Conservation (phyloP, 805 yeast species). For the Starmerella khaoyaiensis region DNA sequence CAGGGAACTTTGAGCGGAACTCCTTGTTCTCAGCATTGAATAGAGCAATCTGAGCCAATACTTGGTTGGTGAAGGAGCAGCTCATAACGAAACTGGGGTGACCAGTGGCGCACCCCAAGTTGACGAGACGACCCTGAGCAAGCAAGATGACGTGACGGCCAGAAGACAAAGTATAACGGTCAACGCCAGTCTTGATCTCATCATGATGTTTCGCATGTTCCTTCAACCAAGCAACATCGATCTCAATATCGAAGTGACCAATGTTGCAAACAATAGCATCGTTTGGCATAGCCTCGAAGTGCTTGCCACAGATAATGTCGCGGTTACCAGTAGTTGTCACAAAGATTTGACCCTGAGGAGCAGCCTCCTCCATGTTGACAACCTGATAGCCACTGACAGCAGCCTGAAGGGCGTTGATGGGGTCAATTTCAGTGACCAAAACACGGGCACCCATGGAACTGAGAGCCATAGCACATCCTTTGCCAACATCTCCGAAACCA, state of each 20-base stretch:
- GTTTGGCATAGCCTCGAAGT: constrained; percentile 90
- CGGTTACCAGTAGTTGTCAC: constrained; percentile 99
- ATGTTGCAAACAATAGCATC: constrained; percentile 99
- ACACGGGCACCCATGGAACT: constrained; percentile 99
- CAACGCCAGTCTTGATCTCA: constrained; percentile 98
- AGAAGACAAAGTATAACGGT: constrained; percentile 77
- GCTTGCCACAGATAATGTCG: constrained; percentile 84
- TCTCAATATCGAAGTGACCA: constrained; percentile 98
- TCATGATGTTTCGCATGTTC: constrained; percentile 84
- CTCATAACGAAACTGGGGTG: constrained; percentile 99
- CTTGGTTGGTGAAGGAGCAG: constrained; percentile 99
- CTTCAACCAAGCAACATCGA: constrained; percentile 98
- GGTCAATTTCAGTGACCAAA: constrained; percentile 92
- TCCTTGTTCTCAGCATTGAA: constrained; percentile 73
- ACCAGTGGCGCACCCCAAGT: constrained; percentile 99
- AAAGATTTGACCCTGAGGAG: constrained; percentile 85
- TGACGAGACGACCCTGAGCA: constrained; percentile 98
- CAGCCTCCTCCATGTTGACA: constrained; percentile 87
- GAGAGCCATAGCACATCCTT: constrained; percentile 98
- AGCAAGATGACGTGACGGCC: constrained; percentile 92
- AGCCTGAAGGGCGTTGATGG: constrained; percentile 98
- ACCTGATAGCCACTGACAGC: constrained; percentile 99
- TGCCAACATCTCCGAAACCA: constrained; percentile 99
- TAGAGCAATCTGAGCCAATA: constrained; percentile 94
- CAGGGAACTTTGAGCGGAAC: constrained; percentile 71